Evolutionary conservation across 306 rosid genomes (phyloP).

Genomic region (Canavalia gladiata): DNA sequence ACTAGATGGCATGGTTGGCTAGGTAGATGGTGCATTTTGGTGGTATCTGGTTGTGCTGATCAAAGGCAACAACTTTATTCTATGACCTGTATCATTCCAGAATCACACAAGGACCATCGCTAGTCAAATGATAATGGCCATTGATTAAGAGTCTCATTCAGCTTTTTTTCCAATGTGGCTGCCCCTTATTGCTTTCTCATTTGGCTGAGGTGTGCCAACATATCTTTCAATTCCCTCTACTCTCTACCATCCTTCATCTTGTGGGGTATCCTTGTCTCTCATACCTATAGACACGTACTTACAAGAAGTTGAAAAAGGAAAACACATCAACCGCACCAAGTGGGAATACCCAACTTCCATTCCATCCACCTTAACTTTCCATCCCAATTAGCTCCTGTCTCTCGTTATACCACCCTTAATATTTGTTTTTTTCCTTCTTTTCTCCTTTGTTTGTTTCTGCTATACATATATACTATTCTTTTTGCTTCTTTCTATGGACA

Average conservation of each 20-base stretch:
- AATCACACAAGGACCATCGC: conserved; percentile 32
- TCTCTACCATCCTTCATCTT: conserved; percentile 47
- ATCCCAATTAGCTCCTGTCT: conserved; percentile 36
- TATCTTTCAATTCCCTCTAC: neutral
- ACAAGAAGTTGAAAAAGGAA: conserved; percentile 48
- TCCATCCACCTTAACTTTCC: conserved; percentile 49
- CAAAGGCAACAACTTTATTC: conserved; percentile 32
- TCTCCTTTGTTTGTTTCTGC: conserved; percentile 45
- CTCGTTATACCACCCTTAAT: conserved; percentile 30
- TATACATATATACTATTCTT: conserved; percentile 38
- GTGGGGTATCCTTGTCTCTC: conserved; percentile 54
- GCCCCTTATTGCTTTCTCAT: conserved; percentile 26
- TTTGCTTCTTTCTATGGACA: conserved; percentile 44
- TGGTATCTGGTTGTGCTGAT: conserved; percentile 37
- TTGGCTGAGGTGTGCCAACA: conserved; percentile 46
- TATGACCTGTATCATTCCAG: conserved; percentile 45
- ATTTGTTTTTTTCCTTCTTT: conserved; percentile 47
- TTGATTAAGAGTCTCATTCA: conserved; percentile 39
- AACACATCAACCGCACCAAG: conserved; percentile 51
- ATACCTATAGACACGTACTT: conserved; percentile 32
- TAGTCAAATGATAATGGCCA: conserved; percentile 44
- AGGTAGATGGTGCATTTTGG: conserved; percentile 15
- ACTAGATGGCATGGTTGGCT: conserved; percentile 29
- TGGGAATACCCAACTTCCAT: conserved; percentile 34
- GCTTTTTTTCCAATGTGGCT: conserved; percentile 36